These are phyloP conservation scores for Mycotypha africana DNA, from an alignment of 371 early-diverging fungal genomes.

Conservation along the genomic window DNA sequence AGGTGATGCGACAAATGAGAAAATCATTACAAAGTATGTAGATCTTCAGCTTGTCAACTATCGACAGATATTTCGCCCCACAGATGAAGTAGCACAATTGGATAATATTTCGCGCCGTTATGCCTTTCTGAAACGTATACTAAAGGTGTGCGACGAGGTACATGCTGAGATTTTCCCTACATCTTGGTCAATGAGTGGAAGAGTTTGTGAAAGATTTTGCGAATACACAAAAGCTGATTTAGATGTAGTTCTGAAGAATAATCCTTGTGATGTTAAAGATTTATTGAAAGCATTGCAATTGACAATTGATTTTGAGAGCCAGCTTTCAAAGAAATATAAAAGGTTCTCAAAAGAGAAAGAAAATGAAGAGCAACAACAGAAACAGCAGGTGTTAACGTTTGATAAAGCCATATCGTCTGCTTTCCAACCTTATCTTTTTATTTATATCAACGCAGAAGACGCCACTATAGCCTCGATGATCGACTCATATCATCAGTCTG, in stretches of 20 bases:
- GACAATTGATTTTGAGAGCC: conserved; percentile 88
- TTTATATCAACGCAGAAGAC: conserved; percentile 84
- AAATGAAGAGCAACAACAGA: conserved; percentile 2
- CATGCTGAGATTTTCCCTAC: conserved; percentile 78
- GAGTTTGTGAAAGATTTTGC: conserved; percentile 74
- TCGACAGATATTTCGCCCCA: conserved; percentile 67
- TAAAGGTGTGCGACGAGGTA: conserved; percentile 83
- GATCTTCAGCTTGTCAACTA: conserved; percentile 84
- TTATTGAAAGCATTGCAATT: conserved; percentile 71
- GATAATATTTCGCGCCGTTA: conserved; percentile 87
- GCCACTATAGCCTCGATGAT: conserved; percentile 56
- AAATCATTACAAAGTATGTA: conserved; percentile 75
- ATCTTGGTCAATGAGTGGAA: conserved; percentile 73
- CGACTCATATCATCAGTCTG: conserved; percentile 41
- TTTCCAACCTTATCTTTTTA: conserved; percentile 82
- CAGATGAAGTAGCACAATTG: conserved; percentile 81
- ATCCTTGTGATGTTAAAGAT: conserved; percentile 53
- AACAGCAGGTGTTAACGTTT: conserved; percentile 40
- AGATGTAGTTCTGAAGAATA: conserved; percentile 38
- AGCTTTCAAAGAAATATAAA: conserved; percentile 69
- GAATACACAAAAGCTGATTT: conserved; percentile 66
- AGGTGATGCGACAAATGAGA: conserved; percentile 54
- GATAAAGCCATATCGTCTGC: conserved; percentile 69
- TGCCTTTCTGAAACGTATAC: conserved; percentile 84
- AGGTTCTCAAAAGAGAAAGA: conserved; percentile 25